phyloP scores from a whole-genome alignment of 306 rosid species.

The Biancaea sappan region DNA sequence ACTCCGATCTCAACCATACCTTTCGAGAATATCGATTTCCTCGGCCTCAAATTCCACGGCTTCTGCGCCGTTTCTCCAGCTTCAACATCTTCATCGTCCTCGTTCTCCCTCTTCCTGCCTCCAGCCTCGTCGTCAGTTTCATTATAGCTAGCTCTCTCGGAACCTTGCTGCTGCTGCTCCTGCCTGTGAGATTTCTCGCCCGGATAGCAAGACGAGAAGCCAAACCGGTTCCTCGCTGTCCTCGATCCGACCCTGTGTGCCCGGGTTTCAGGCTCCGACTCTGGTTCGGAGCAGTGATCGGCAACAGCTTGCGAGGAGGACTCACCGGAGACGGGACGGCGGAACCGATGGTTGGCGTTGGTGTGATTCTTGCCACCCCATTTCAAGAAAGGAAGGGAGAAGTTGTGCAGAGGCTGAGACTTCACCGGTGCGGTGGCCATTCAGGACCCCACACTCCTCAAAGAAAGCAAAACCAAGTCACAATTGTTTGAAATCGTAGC shows the following conservation, averaged over 20 bases:
- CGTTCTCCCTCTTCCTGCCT: conserved; percentile 38
- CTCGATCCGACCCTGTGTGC: conserved; percentile 61
- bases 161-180: conserved; percentile 1
- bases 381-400: conserved; percentile 68
- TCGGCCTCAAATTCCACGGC: conserved; percentile 79
- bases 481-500: not conserved
- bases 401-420: conserved; percentile 92
- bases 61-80: conserved; percentile 47
- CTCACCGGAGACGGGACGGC: conserved; percentile 54
- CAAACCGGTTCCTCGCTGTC: conserved; percentile 60
- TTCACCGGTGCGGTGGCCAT: conserved; percentile 91
- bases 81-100: conserved; percentile 41
- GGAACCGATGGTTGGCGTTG: conserved; percentile 56
- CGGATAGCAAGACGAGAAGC: conserved; percentile 38
- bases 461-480: not conserved
- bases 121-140: conserved; percentile 54
- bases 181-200: conserved; percentile 38
- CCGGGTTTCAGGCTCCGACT: conserved; percentile 46
- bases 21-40: conserved; percentile 55
- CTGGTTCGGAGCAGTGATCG: conserved; percentile 52
- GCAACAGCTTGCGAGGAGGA: conserved; percentile 32
- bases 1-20: conserved; percentile 41
- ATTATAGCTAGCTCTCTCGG: conserved; percentile 23
- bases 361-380: conserved; percentile 85
- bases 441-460: not conserved